Conservation (phyloP, 306 rosid genomes). For the Citrullus mucosospermus region DNA sequence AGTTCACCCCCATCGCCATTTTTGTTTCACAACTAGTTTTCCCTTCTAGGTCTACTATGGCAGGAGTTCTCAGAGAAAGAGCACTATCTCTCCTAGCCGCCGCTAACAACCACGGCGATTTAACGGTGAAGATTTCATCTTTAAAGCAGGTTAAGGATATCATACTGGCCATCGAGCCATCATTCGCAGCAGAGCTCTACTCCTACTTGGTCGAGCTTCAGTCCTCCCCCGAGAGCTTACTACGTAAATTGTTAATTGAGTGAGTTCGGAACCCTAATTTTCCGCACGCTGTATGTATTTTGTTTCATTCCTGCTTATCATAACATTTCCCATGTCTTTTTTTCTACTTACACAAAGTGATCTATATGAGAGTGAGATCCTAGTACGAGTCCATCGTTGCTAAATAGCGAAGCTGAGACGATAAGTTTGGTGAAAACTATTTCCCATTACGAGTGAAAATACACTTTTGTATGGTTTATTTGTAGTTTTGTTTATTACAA, state of each 20-base stretch:
- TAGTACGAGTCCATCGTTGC: neutral
- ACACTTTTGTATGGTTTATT: neutral
- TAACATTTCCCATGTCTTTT: too few species aligned
- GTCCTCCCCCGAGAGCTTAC: slow-evolving; percentile 65
- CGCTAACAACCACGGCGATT: slow-evolving; percentile 90
- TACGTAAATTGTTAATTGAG: slow-evolving; percentile 73
- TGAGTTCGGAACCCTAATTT: slow-evolving; percentile 29
- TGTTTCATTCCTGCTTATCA: neutral
- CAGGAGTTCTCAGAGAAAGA: slow-evolving; percentile 49
- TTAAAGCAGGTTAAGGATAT: slow-evolving; percentile 62
- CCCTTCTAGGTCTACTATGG: slow-evolving; percentile 28
- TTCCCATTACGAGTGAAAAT: neutral
- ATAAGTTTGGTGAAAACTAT: neutral
- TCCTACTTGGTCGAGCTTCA: slow-evolving; percentile 86
- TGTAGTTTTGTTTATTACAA: neutral
- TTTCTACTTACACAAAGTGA: neutral
- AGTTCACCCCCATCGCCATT: neutral
- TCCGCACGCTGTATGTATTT: neutral
- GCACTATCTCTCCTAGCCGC: slow-evolving; percentile 82
- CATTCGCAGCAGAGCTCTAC: slow-evolving; percentile 59
- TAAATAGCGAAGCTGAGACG: neutral
- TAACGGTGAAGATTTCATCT: slow-evolving; percentile 70
- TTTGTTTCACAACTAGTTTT: neutral
- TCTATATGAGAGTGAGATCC: neutral
- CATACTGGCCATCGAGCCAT: slow-evolving; percentile 48